Conservation (phyloP, 331 rosid genomes). For the Malus hybrid region DNA sequence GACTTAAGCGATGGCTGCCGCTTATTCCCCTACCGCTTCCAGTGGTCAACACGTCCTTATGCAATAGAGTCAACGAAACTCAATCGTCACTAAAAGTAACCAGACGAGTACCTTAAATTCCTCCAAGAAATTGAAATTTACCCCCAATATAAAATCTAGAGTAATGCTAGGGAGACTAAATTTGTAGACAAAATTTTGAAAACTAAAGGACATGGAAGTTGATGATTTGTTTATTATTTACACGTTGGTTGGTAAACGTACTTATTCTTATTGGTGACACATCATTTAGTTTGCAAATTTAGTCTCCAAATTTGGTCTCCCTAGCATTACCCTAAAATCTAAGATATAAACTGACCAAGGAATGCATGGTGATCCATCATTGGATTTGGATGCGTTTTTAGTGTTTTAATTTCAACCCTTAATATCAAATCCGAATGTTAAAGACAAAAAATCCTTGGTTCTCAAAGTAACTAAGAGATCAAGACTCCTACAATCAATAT, state of each 20-base stretch:
- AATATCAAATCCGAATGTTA: background rate
- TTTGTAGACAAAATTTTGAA: too few species aligned
- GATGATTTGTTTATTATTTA: too few species aligned
- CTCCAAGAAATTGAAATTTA: background rate
- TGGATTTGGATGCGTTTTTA: background rate
- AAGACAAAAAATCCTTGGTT: background rate
- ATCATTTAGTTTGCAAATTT: too few species aligned
- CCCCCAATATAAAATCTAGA: background rate
- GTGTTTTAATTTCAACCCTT: background rate
- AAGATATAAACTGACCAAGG: background rate
- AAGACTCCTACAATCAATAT: too few species aligned
- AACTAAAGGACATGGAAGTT: too few species aligned
- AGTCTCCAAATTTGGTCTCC: too few species aligned
- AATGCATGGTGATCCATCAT: background rate
- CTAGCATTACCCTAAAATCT: too few species aligned
- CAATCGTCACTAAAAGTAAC: constrained; percentile 6
- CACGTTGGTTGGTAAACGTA: too few species aligned
- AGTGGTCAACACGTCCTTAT: constrained; percentile 65
- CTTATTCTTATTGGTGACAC: too few species aligned
- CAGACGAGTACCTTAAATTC: background rate
- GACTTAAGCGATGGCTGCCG: constrained; percentile 72
- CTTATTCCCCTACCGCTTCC: constrained; percentile 60
- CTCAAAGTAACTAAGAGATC: background rate
- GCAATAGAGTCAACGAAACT: constrained; percentile 3
- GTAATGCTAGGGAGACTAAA: too few species aligned